Percentiles rank a stretch among this genome's conserved stretches.
phyloP scores from a whole-genome alignment of 768 basidiomycete species.

The Rubroboletus satanas region DNA sequence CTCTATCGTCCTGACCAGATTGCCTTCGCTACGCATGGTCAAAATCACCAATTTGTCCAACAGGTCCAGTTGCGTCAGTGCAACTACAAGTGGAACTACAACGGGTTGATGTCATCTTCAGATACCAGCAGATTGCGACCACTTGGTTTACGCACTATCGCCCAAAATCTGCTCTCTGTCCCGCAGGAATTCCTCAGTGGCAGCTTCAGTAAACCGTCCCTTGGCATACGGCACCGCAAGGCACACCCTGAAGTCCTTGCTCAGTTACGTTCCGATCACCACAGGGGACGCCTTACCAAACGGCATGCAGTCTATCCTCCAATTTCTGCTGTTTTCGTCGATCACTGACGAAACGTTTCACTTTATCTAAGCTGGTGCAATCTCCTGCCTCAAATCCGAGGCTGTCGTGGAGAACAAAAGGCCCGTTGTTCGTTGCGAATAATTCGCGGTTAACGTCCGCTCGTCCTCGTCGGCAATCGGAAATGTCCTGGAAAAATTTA shows the following conservation, averaged over 20 bases:
- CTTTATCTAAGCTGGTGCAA: not conserved
- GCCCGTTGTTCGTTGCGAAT: not conserved
- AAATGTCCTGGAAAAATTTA: not conserved
- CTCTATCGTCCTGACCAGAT: not conserved
- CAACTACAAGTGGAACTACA: not conserved
- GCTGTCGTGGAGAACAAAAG: not conserved
- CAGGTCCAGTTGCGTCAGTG: not conserved
- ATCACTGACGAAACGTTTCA: not conserved
- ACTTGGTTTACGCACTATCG: not conserved
- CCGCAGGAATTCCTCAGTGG: not conserved
- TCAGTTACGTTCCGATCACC: not conserved
- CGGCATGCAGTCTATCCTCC: not conserved
- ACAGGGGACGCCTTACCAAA: not conserved
- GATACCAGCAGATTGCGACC: no score
- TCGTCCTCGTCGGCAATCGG: not conserved
- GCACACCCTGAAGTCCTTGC: not conserved
- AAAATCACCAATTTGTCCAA: not conserved
- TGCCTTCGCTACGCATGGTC: not conserved
- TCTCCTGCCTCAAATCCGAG: not conserved
- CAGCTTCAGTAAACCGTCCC: not conserved
- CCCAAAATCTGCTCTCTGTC: not conserved
- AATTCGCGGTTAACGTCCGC: not conserved
- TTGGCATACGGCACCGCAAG: not conserved
- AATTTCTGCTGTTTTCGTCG: not conserved
- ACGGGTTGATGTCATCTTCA: not conserved